A percentile compares a stretch with the other conserved stretches of the same genome.
Evolutionary conservation across 164 flowering plant genomes (phyloP).

Genomic region (Sedum album): DNA sequence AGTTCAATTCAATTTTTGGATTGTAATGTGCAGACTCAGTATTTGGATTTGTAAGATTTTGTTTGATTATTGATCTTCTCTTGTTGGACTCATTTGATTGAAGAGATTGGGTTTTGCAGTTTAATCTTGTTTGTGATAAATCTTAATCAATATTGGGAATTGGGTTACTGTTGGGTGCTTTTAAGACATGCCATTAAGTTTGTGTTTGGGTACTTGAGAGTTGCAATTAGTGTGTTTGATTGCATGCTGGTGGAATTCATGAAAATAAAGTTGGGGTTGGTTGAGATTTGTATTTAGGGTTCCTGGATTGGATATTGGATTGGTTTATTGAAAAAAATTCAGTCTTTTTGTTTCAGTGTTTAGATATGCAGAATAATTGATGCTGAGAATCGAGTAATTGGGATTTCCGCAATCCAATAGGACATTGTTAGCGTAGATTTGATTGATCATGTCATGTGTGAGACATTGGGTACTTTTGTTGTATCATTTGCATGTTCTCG

Average conservation of each 20-base stretch:
- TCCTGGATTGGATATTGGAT: not conserved
- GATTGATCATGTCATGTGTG: not conserved
- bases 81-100: not conserved
- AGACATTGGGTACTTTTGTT: not conserved
- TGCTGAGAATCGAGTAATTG: not conserved
- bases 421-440: not conserved
- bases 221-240: not conserved
- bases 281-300: not conserved
- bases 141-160: not conserved
- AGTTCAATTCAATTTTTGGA: conserved; percentile 5
- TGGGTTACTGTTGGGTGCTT: too few species aligned
- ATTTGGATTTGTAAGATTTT: not conserved
- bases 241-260: not conserved
- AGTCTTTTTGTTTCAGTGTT: not conserved
- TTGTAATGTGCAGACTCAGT: not conserved
- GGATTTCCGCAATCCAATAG: not conserved
- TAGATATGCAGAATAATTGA: not conserved
- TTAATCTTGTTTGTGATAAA: conserved; percentile 1
- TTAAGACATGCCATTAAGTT: too few species aligned
- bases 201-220: not conserved
- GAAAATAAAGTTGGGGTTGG: not conserved
- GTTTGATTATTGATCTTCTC: not conserved
- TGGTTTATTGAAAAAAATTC: not conserved
- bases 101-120: not conserved
- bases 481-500: not conserved